phyloP scores from a whole-genome alignment of 257 asterid species.

The Nicotiana paniculata region DNA sequence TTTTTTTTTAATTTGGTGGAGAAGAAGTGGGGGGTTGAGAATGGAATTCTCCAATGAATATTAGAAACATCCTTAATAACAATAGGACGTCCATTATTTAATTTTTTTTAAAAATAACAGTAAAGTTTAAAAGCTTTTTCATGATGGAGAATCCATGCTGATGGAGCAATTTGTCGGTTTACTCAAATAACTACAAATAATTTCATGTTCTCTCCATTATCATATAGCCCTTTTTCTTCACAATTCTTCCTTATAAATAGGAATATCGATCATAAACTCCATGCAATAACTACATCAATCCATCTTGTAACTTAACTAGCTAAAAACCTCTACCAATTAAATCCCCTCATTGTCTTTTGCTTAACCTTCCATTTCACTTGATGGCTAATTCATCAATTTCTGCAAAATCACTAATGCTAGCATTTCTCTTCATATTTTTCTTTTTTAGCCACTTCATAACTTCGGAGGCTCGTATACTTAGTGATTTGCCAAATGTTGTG shows the following conservation, averaged over 20 bases:
- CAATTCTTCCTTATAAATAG: slow-evolving; percentile 14
- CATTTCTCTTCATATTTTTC: slow-evolving; percentile 14
- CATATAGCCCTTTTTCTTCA: slow-evolving; percentile 19
- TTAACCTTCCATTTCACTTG: not conserved
- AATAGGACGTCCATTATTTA: not conserved
- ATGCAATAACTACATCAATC: slow-evolving; percentile 16
- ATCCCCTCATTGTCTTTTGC: not conserved
- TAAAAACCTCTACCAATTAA: not conserved
- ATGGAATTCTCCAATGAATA: not conserved
- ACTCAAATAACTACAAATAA: slow-evolving; percentile 19
- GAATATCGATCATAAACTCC: slow-evolving; percentile 17
- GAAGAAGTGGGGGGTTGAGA: not conserved
- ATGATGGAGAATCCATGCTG: slow-evolving; percentile 25
- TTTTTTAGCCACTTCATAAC: not conserved
- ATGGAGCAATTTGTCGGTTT: slow-evolving; percentile 26
- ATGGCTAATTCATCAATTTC: slow-evolving; percentile 28
- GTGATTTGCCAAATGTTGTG: not conserved
- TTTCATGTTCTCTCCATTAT: slow-evolving; percentile 52
- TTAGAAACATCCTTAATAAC: not conserved
- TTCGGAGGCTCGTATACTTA: slow-evolving; percentile 19
- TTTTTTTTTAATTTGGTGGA: not conserved
- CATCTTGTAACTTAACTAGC: not conserved
- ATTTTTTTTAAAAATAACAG: not conserved
- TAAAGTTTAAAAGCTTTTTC: not conserved
- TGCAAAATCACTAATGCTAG: not conserved